Evolutionary conservation across 2,329 filamentous ascomycete genomes (phyloP), one percentile per base, ranked within the genome.

Genomic region (Grosmannia clavigera): DNA sequence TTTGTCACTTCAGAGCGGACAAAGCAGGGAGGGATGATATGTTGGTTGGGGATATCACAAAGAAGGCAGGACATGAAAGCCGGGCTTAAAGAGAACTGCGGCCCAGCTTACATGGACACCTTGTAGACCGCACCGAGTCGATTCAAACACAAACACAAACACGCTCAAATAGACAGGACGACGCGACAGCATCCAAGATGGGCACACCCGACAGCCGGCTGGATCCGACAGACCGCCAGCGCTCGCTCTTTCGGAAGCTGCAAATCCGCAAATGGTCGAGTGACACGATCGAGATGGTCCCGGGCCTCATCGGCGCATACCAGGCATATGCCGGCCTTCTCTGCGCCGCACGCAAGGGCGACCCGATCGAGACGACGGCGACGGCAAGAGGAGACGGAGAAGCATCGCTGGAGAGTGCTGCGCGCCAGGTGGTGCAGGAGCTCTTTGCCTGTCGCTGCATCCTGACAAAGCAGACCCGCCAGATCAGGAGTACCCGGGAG

Each of bases 381-480:
- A 46, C 2, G 40, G 40, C 40, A 22, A 22, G 16, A 14, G 12
- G 29, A 19, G 25, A 16, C 40, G 1, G 27, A 16, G 38, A 57
- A 22, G 11, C 3, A 9, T n/a, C 14, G 16, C 3, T 50, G 5
- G 43, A 43, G 27, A 19, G 27, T 3, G 29, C 29, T 3, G 43
- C 40, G 5, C 35, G 38, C 12, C 54, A 10, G n/a, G 55, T 57
- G 16, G 55, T 57, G 25, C 33, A 57, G 38, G 55, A 57, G 40
- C 40, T 57, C 2, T 50, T 57, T n/a, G 38, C 55, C 43, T 50
- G 19, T 12, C 55, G 55, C 2, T 57, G 55, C 55, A 5, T 19
- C 3, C 55, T 57, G 43, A 50, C 40, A 6, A 57, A 57, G 55
- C 55, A 57, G 43, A 57, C 55, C 25, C 55, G 55, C 27, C 55